These are phyloP conservation scores for Grosmannia serpens DNA, from an alignment of 2,329 filamentous ascomycete genomes.

Conservation along the genomic window DNA sequence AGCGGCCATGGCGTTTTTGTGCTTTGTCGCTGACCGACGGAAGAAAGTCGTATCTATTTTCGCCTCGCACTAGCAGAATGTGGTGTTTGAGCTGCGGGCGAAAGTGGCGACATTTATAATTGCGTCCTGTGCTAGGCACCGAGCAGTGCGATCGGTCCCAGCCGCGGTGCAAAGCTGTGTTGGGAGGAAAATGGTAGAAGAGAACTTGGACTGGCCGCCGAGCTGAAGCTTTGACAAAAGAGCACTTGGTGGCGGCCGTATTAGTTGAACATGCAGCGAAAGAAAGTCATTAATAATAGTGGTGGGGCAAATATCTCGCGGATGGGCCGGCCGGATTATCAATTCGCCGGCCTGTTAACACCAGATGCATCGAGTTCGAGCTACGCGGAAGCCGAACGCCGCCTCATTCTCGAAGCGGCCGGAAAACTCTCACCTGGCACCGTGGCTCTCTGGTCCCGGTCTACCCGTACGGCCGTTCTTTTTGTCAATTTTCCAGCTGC, in stretches of 20 bases:
- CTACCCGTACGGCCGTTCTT: no score
- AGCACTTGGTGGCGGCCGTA: not conserved
- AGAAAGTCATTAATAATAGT: not conserved
- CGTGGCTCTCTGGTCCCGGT: no score
- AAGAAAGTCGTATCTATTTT: no score
- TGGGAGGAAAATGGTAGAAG: no score
- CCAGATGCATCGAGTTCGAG: no score
- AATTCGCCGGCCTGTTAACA: not conserved
- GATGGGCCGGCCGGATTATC: not conserved
- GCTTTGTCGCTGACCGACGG: no score
- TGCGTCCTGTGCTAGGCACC: not conserved
- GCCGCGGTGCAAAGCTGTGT: not conserved
- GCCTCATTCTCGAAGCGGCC: no score
- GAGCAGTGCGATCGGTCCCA: not conserved
- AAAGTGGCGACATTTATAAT: not conserved
- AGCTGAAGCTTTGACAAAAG: not conserved
- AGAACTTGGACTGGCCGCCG: not conserved
- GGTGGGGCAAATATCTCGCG: not conserved
- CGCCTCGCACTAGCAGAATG: not conserved
- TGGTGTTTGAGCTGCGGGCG: not conserved
- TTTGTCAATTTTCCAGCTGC: no score
- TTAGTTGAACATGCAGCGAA: not conserved
- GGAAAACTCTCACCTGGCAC: no score
- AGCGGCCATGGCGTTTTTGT: conserved; percentile 6
- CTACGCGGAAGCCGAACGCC: not conserved